Percentiles rank a stretch among this genome's conserved stretches.
Evolutionary conservation across 2,329 filamentous ascomycete genomes (phyloP).

Genomic region (Purpureocillium lavendulum): DNA sequence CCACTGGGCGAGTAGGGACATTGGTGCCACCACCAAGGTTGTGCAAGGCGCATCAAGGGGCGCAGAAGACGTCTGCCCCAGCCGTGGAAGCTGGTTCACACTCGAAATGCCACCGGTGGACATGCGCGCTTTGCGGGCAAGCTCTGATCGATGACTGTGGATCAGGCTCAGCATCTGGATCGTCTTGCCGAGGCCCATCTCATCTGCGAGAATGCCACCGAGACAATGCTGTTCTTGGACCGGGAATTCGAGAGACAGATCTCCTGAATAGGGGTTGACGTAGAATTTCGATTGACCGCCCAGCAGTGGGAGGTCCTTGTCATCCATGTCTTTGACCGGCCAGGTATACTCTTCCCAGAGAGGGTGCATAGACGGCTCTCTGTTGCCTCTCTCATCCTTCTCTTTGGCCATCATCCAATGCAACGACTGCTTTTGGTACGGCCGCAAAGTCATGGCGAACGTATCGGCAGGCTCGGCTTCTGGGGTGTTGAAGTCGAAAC

Average conservation of each 20-base stretch:
- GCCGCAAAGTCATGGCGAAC: slow-evolving; percentile 76
- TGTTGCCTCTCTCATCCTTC: slow-evolving; percentile 62
- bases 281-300: slow-evolving; percentile 70
- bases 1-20: slow-evolving; percentile 96
- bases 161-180: slow-evolving; percentile 97
- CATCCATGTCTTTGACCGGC: slow-evolving; percentile 82
- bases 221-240: slow-evolving; percentile 90
- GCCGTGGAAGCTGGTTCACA: slow-evolving; percentile 53
- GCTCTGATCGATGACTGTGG: slow-evolving; percentile 67
- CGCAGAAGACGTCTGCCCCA: slow-evolving; percentile 47
- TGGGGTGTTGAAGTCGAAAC: slow-evolving; percentile 89
- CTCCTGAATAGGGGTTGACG: slow-evolving; percentile 93
- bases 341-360: slow-evolving; percentile 94
- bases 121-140: slow-evolving; percentile 29
- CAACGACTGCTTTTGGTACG: slow-evolving; percentile 91
- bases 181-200: slow-evolving; percentile 97
- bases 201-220: slow-evolving; percentile 86
- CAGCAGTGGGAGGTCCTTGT: slow-evolving; percentile 60
- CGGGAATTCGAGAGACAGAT: slow-evolving; percentile 85
- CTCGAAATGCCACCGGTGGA: slow-evolving; percentile 23
- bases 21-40: slow-evolving; percentile 91
- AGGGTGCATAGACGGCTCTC: slow-evolving; percentile 84
- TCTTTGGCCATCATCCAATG: slow-evolving; percentile 97
- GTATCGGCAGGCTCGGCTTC: slow-evolving; percentile 74
- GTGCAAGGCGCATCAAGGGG: slow-evolving; percentile 72